Evolutionary conservation across 2,329 filamentous ascomycete genomes (phyloP).

Genomic region (Colletotrichum tropicale): DNA sequence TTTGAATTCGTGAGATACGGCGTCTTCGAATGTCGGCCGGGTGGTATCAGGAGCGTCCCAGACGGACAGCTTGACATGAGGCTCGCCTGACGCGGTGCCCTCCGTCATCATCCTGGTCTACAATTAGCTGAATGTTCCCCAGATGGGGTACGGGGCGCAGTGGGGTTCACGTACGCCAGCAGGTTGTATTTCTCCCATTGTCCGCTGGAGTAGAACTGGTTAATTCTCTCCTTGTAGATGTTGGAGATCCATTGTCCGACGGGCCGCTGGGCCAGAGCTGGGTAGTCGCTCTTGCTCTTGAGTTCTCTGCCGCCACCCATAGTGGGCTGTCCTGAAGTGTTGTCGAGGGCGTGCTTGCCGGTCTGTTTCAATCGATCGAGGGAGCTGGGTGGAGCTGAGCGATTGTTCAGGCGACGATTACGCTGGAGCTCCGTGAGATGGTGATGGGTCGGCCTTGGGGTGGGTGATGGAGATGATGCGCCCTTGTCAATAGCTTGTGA

Average conservation of each 20-base stretch:
- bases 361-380: conserved; percentile 11
- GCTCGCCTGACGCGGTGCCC: conserved; percentile 67
- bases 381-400: conserved; percentile 34
- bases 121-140: conserved; percentile 17
- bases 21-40: conserved; percentile 87
- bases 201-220: conserved; percentile 78
- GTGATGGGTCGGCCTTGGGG: neutral
- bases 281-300: conserved; percentile 54
- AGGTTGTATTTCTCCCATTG: conserved; percentile 81
- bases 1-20: conserved; percentile 74
- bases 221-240: conserved; percentile 85
- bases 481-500: neutral
- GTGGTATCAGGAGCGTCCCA: conserved; percentile 82
- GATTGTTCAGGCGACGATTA: conserved; percentile 31
- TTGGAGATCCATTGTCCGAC: conserved; percentile 81
- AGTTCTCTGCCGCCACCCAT: conserved; percentile 57
- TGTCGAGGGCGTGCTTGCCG: neutral
- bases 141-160: neutral
- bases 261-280: conserved; percentile 54
- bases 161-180: conserved; percentile 59
- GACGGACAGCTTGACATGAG: conserved; percentile 83
- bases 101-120: conserved; percentile 71
- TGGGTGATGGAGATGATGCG: neutral
- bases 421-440: conserved; percentile 12
- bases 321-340: conserved; percentile 24